Evolutionary conservation across 2,329 filamentous ascomycete species (phyloP).

Genomic region (Pseudomassariella vexata): DNA sequence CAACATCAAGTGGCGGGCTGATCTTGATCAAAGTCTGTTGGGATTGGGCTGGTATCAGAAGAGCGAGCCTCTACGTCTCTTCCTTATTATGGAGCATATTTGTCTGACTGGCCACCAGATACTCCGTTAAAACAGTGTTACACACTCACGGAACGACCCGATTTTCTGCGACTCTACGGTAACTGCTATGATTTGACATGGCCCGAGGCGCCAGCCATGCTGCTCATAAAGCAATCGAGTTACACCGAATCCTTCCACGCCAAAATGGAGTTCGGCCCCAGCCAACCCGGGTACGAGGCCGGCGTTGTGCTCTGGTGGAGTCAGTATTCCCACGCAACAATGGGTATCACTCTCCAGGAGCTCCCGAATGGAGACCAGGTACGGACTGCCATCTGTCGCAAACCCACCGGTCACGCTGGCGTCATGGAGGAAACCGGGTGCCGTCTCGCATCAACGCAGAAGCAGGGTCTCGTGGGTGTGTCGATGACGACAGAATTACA

Average conservation of each 20-base stretch:
- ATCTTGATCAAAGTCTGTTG: conserved; percentile 25
- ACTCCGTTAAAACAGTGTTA: conserved; percentile 41
- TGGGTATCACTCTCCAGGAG: conserved; percentile 20
- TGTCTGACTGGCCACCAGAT: too few species aligned
- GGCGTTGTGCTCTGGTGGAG: conserved; percentile 50
- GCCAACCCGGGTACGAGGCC: conserved; percentile 38
- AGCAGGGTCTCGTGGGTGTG: not conserved
- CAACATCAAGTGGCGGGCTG: conserved; percentile 25
- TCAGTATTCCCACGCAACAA: conserved; percentile 31
- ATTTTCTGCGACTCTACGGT: conserved; percentile 41
- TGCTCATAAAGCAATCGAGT: conserved; percentile 47
- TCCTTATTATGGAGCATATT: not conserved
- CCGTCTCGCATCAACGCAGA: too few species aligned
- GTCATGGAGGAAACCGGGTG: conserved; percentile 12
- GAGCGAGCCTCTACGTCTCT: conserved; percentile 14
- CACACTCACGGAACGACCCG: conserved; percentile 36
- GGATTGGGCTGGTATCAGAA: conserved; percentile 33
- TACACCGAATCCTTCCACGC: conserved; percentile 35
- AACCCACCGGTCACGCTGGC: conserved; percentile 15
- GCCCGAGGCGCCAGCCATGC: conserved; percentile 44
- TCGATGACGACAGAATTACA: conserved; percentile 7
- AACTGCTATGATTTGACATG: conserved; percentile 44
- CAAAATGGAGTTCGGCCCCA: conserved; percentile 39
- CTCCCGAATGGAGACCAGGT: conserved; percentile 6
- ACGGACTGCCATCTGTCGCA: conserved; percentile 11